These are phyloP conservation scores for Vigna nakashimae DNA, from an alignment of 306 rosid genomes.

Conservation along the genomic window DNA sequence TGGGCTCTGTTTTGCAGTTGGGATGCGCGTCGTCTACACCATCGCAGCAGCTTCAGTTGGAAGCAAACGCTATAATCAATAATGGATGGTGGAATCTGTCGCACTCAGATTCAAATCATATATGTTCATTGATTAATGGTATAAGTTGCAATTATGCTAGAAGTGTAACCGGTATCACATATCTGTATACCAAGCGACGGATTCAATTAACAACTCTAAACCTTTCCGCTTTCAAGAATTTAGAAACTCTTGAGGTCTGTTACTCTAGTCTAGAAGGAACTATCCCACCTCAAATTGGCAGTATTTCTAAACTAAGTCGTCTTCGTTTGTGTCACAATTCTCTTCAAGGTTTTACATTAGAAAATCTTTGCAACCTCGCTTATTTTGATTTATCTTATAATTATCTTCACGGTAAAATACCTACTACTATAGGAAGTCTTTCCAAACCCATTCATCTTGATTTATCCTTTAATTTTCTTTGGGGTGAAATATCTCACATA, in stretches of 20 bases:
- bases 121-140: not conserved
- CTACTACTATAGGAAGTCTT: not conserved
- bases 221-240: not conserved
- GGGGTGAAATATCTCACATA: too few species aligned
- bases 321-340: not conserved
- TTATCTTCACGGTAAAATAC: not conserved
- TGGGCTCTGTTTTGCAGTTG: not conserved
- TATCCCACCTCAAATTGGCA: slow-evolving; percentile 9
- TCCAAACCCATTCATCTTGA: too few species aligned
- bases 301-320: not conserved
- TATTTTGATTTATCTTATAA: not conserved
- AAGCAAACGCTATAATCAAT: not conserved
- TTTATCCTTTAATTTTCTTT: too few species aligned
- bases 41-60: not conserved
- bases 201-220: not conserved
- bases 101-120: not conserved
- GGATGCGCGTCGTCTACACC: not conserved
- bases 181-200: not conserved
- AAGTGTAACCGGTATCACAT: not conserved
- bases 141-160: not conserved
- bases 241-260: not conserved
- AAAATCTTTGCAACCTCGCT: too few species aligned
- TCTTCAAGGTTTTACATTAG: too few species aligned
- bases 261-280: not conserved
- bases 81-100: not conserved